These are phyloP conservation scores for Fonsecaea monophora DNA, from an alignment of 2,329 filamentous ascomycete species.

Conservation along the genomic window DNA sequence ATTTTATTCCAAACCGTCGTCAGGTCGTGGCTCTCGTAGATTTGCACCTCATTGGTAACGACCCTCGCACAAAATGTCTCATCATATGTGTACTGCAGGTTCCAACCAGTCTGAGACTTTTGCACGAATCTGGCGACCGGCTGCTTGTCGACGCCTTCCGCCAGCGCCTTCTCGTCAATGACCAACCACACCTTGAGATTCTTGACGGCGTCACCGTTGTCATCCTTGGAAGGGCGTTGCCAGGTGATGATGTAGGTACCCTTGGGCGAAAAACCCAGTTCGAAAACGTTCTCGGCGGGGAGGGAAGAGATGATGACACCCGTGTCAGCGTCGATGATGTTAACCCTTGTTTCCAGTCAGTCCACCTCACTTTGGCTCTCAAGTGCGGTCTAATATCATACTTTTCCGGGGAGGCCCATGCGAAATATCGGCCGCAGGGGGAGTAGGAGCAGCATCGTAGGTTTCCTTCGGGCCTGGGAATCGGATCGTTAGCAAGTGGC, in stretches of 20 bases:
- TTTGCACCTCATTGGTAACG: constrained; percentile 97
- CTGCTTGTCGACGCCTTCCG: constrained; percentile 67
- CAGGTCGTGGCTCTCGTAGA: constrained; percentile 88
- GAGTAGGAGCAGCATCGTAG: constrained; percentile 95
- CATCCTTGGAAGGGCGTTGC: constrained; percentile 92
- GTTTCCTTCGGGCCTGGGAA: constrained; percentile 82
- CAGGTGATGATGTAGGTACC: constrained; percentile 95
- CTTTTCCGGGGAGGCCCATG: constrained; percentile 86
- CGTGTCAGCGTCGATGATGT: constrained; percentile 78
- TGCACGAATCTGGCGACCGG: constrained; percentile 91
- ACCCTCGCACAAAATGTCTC: constrained; percentile 91
- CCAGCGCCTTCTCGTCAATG: constrained; percentile 68
- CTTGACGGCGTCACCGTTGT: constrained; percentile 89
- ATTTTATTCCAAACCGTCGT: constrained; percentile 93
- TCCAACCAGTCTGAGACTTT: constrained; percentile 95
- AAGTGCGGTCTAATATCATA: constrained; percentile 43
- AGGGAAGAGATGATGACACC: constrained; percentile 78
- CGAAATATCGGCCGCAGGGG: constrained; percentile 93
- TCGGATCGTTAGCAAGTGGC: constrained; percentile 20
- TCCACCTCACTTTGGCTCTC: neutral
- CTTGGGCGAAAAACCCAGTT: constrained; percentile 89
- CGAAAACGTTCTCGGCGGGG: constrained; percentile 83
- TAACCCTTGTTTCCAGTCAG: constrained; percentile 63
- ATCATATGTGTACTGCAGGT: constrained; percentile 93
- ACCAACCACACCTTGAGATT: constrained; percentile 97